Conservation (phyloP, 179 eudicot species). For the Silene noctiflora region DNA sequence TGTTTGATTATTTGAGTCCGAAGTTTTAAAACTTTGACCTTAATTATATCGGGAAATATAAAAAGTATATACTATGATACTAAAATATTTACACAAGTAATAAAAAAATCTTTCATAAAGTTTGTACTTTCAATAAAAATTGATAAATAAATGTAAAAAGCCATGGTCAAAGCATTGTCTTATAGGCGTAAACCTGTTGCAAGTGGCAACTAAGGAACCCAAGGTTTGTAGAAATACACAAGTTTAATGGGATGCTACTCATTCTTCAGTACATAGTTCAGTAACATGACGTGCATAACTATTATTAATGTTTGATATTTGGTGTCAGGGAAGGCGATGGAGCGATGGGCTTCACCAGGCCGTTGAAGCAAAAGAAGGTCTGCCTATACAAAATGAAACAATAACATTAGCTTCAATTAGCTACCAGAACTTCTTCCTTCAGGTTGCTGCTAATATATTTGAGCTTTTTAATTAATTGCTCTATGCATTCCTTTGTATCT, state of each 20-base stretch:
- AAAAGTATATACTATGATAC: neutral
- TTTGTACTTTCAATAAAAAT: neutral
- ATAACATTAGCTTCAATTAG: slow-evolving; percentile 97
- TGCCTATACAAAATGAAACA: slow-evolving; percentile 97
- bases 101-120: neutral
- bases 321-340: slow-evolving; percentile 93
- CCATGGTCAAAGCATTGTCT: neutral
- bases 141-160: no score
- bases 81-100: neutral
- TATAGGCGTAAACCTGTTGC: neutral
- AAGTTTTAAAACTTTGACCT: no score
- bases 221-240: neutral
- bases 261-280: neutral
- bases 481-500: neutral
- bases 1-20: neutral
- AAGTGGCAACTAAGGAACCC: neutral
- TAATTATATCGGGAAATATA: no score
- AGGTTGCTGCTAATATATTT: slow-evolving; percentile 46
- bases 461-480: slow-evolving; percentile 15
- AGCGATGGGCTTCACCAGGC: slow-evolving; percentile 99
- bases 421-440: slow-evolving; percentile 96
- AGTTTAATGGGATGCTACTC: slow-evolving; percentile 12
- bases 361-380: slow-evolving; percentile 97
- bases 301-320: slow-evolving; percentile 9
- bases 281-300: neutral